phyloP scores from a whole-genome alignment of 208 protist species.

The Naegleria fowleri region DNA sequence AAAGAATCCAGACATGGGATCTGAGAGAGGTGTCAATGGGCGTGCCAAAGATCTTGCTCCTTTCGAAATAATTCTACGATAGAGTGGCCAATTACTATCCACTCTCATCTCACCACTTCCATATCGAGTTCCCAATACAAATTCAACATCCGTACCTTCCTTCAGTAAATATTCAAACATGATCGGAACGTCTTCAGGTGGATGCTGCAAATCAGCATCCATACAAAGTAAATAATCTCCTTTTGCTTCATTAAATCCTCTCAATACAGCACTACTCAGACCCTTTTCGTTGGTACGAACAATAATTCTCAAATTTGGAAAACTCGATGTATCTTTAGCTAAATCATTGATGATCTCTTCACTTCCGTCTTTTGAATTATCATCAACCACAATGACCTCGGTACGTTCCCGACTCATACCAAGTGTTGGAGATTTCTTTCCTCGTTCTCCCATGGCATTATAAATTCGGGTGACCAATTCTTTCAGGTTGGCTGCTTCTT shows the following conservation, averaged over 20 bases:
- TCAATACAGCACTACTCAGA: not conserved
- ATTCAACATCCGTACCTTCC: conserved; percentile 46
- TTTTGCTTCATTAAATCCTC: conserved; percentile 24
- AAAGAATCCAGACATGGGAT: conserved; percentile 87
- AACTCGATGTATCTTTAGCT: not conserved
- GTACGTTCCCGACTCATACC: not conserved
- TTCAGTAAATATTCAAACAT: conserved; percentile 60
- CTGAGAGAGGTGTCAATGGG: conserved; percentile 70
- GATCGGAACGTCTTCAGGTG: conserved; percentile 65
- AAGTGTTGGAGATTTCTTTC: not conserved
- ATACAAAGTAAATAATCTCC: conserved; percentile 5
- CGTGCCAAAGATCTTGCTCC: conserved; percentile 66
- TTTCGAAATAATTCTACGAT: conserved; percentile 75
- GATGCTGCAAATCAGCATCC: conserved; percentile 48
- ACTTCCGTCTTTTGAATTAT: conserved; percentile 23
- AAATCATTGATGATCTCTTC: conserved; percentile 8
- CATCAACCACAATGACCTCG: conserved; percentile 20
- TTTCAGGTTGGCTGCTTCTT: not conserved
- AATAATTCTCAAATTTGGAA: not conserved
- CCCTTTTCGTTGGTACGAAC: not conserved
- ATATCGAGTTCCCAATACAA: conserved; percentile 77
- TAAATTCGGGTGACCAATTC: conserved; percentile 13
- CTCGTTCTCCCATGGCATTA: not conserved
- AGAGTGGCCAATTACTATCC: conserved; percentile 71
- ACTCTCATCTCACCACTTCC: conserved; percentile 55